Conservation (phyloP, 2,329 filamentous ascomycete genomes). For the Ascomycota sp. region DNA sequence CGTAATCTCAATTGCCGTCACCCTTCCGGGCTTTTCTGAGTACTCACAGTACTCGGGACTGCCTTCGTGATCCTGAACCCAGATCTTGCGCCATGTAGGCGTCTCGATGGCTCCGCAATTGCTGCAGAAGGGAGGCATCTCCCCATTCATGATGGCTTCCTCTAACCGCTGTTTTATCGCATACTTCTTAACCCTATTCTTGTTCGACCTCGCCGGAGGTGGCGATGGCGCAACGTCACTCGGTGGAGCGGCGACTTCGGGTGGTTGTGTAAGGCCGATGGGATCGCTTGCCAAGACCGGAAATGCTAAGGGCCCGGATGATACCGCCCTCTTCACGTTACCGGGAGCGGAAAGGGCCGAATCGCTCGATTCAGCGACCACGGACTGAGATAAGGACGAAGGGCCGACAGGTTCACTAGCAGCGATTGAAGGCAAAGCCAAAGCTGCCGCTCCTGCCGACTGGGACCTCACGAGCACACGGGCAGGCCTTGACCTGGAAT, state of each 20-base stretch:
- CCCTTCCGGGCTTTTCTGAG: constrained; percentile 49
- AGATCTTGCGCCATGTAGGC: constrained; percentile 88
- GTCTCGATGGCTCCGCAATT: constrained; percentile 95
- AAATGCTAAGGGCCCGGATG: constrained; percentile 12
- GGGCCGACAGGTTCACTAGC: constrained; percentile 31
- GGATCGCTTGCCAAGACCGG: constrained; percentile 8
- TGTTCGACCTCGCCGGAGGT: constrained; percentile 30
- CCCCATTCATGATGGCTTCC: constrained; percentile 50
- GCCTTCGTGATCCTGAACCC: constrained; percentile 54
- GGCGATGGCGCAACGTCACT: constrained; percentile 22
- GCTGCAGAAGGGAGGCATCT: constrained; percentile 72
- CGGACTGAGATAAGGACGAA: constrained; percentile 16
- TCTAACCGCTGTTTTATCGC: constrained; percentile 38
- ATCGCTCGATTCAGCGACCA: constrained; percentile 4
- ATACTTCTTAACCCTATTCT: constrained; percentile 43
- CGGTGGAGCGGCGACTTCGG: constrained; percentile 15
- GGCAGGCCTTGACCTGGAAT: constrained; percentile 4
- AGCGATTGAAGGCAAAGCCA: constrained; percentile 15
- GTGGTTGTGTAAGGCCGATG: not conserved
- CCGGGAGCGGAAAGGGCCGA: constrained; percentile 12
- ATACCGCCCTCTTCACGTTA: constrained; percentile 18
- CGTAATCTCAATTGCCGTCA: constrained; percentile 54
- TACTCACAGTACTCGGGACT: constrained; percentile 49
- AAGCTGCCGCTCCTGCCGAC: constrained; percentile 12
- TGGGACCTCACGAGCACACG: constrained; percentile 15